Conservation (phyloP, 257 asterid genomes). For the Solanum pimpinellifolium region DNA sequence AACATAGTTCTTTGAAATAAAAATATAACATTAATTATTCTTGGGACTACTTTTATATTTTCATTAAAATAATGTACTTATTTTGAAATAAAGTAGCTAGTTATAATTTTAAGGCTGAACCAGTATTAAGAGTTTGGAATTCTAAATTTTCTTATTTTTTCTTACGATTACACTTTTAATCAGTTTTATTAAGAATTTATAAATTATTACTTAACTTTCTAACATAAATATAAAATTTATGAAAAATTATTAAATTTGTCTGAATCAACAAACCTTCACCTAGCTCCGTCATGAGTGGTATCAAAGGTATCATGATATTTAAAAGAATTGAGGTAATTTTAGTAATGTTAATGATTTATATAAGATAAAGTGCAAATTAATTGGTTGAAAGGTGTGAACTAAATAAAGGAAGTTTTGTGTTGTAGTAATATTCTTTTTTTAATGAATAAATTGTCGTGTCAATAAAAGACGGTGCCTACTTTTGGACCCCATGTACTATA, state of each 20-base stretch:
- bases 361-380: background rate
- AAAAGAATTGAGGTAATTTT: no score
- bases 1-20: background rate
- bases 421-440: background rate
- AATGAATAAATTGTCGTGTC: constrained; percentile 1
- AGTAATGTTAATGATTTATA: background rate
- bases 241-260: accelerated
- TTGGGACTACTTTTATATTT: background rate
- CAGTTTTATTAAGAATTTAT: accelerated
- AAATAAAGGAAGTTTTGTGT: background rate
- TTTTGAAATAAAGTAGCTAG: background rate
- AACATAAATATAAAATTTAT: accelerated
- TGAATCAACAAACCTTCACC: no score
- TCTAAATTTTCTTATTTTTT: accelerated
- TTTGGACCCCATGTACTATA: constrained; percentile 4
- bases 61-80: no score
- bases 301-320: no score
- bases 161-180: no score
- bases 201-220: no score
- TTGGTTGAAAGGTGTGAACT: background rate
- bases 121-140: no score
- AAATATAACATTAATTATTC: background rate
- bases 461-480: constrained; percentile 28
- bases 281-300: no score
- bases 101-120: accelerated